Evolutionary conservation across 305 asterid species (phyloP), one percentile per base, ranked within the genome.

Genomic region (Stenogyne calaminthoides): DNA sequence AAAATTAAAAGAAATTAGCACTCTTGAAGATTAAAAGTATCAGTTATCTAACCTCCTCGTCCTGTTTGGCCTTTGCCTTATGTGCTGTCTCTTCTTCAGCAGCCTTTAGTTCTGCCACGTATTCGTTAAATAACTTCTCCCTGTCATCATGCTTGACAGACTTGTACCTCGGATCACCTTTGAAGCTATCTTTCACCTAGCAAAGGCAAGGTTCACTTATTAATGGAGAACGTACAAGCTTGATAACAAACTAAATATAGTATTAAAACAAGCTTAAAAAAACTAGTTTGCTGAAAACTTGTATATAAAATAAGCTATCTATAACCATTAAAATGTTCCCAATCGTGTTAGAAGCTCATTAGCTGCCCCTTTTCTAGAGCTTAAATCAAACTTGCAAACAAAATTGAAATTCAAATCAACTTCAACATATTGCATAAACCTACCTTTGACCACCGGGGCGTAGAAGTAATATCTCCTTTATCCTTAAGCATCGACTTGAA

Each of bases 371-470:
- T 37, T 32, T 14, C 14, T 60, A 32, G 20, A 10, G 27, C 16
- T 40, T 64, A 64, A 64, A 19, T 64, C 20, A 44, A 19, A 19
- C 36, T 25, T 42, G 2, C 49, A 40, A 42, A 12, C 40, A 32
- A 27, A 29, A 18, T 27, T 34, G 3, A 19, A 15, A 59, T 46
- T 56, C n/a, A 57, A 57, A 59, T 42, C 34, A 9, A 66, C 57
- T 25, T 65, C 57, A 44, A 64, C 70, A 44, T 42, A 36, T 40
- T 42, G 56, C 49, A 55, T 25, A 44, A 54, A 71, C 75, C 55
- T 76, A 92, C 99, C 96, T 88, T 95, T 55, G 98, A 95, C 99
- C 99, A 95, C 73, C 97, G 92, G 42, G 97, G 85, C 74, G 64
- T 81, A 68, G 84, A 81, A 70, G 88, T 84, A 76, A 95, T 77